Evolutionary conservation across 2,329 filamentous ascomycete genomes (phyloP), one percentile per base, ranked within the genome.

Genomic region (Remersonia thermophila): DNA sequence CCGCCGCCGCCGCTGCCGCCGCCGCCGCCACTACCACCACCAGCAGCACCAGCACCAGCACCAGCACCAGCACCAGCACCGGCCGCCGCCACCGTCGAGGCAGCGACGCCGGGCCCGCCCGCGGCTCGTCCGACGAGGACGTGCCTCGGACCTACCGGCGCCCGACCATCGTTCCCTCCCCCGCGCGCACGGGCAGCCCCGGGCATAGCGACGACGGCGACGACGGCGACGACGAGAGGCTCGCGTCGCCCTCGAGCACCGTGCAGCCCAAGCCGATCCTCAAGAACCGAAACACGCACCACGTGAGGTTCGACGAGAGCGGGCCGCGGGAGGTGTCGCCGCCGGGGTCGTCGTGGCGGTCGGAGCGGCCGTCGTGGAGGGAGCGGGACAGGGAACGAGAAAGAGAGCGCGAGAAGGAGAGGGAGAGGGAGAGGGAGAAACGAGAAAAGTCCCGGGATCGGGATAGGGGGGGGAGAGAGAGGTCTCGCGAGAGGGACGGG

Each of bases 211-310:
- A n/a, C n/a, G n/a, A n/a, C n/a, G n/a, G n/a, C 20, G 20, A 23
- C 5, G 20, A 23, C 5, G 20, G 20, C 5, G 20, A 23, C 9
- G 20, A 9, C 9, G 20, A 23, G 20, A 23, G 5, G 20, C 20
- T 23, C 5, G 9, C 51, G 2, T 56, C 59, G 1, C 53, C 60
- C 1, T 48, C 57, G 3, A 45, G 45, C 18, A 61, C 55, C 2
- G 55, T 60, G 0, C 53, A 49, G 38, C 72, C 71, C 2, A 75
- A 73, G 47, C 66, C 71, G 4, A 76, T 76, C n/a, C 57, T 76
- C 13, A 76, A 76, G 58, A 76, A 76, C 50, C 67, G 63, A 46
- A 71, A 73, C 41, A 65, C 66, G 32, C 68, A 75, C 40, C 68
- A 68, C 31, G 69, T 76, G 4, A 63, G 65, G 3, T 73, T 73